Evolutionary conservation across 1,284 basidiomycete genomes (phyloP), one percentile per base, ranked within the genome.

Genomic region (Termitomyces sp.): DNA sequence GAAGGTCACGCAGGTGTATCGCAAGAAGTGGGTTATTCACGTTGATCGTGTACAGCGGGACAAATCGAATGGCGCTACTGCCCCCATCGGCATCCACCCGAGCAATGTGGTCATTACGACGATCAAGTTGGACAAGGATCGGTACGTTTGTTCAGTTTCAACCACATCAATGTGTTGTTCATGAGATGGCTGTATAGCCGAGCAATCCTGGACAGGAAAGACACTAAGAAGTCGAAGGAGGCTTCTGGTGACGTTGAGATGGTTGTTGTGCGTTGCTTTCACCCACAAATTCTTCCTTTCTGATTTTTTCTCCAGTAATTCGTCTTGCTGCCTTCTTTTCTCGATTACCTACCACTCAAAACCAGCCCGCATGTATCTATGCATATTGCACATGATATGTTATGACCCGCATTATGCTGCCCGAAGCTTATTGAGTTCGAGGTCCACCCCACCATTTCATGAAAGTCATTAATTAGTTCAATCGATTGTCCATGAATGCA

Each of bases 11-110:
- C 92, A 94, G 76, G 95, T 98, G 61, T 98, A 98, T 86, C 91
- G 96, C 73, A 98, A 98, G 90, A 98, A 98, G 78, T 98, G 93
- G 92, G 93, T 98, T 57, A 91, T 99, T 75, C 90, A 98, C 79
- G 91, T 99, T 70, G 97, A 99, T 76, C 92, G 95, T 72, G 94
- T 99, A 60, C 88, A 91, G 68, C 87, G 95, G 64, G 97, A 99
- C 81, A 99, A 99, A 81, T 92, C 92, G 65, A 98, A 97, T 73
- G 97, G 97, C 64, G 90, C 94, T 61, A 90, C 94, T 57, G 86
- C 89, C 57, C 90, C 92, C 67, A 94, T 98, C 68, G 94, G 94
- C 65, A 87, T 99, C 68, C 90, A 96, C 82, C 95, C 97, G 60
- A 94, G 90, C 78, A 99, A 98, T 74, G 94, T 98, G 57, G 92